Conservation (phyloP, 2,329 filamentous ascomycete species). For the Ilyonectria sp. region DNA sequence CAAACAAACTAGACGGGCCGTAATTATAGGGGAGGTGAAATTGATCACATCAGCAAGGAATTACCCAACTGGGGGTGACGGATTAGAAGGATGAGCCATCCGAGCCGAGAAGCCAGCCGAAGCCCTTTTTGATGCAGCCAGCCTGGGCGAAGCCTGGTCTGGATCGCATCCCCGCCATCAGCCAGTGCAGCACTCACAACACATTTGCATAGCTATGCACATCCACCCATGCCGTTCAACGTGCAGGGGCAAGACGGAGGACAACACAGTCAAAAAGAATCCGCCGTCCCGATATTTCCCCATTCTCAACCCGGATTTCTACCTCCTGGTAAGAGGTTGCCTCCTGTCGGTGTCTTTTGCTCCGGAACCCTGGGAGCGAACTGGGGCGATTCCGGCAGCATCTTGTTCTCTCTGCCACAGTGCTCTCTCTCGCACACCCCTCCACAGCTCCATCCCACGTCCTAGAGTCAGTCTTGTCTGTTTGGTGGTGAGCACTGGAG, state of each 20-base stretch:
- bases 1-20: background rate
- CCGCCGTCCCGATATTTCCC: conserved; percentile 18
- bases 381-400: conserved; percentile 11
- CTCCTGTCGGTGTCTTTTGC: conserved; percentile 17
- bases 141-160: conserved; percentile 27
- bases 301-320: conserved; percentile 12
- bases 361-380: conserved; percentile 12
- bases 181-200: conserved; percentile 5
- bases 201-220: background rate
- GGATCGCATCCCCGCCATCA: conserved; percentile 5
- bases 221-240: conserved; percentile 12
- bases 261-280: conserved; percentile 12
- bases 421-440: conserved; percentile 17
- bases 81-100: conserved; percentile 26
- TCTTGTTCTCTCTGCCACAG: background rate
- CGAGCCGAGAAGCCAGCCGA: conserved; percentile 36
- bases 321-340: conserved; percentile 21
- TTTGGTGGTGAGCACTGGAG: conserved; percentile 38
- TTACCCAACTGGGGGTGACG: conserved; percentile 10
- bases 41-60: conserved; percentile 42
- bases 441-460: conserved; percentile 36
- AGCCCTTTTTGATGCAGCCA: conserved; percentile 21
- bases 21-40: background rate
- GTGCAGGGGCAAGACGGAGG: conserved; percentile 22
- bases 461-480: conserved; percentile 32